Evolutionary conservation across 148 eudicot species (phyloP), one percentile per base, ranked within the genome.

Genomic region (Silene latifolia): DNA sequence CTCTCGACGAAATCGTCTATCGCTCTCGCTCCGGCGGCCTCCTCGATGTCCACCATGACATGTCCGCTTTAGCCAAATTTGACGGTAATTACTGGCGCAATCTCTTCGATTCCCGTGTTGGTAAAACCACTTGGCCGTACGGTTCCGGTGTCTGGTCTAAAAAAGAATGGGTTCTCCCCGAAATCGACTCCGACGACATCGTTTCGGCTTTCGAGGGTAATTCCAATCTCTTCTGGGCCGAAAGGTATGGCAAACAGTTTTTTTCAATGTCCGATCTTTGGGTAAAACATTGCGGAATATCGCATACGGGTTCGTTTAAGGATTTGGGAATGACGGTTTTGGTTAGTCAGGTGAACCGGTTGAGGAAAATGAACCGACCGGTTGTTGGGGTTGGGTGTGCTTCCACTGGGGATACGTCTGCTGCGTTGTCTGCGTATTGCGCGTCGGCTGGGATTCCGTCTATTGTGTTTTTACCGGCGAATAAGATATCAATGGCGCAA

Each of bases 241-340:
- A 93, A 80, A 77, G 97, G 3, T 91, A 25, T 51, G 98, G 98
- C 3, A 93, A 91, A 75, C 87, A 91, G 75, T 89, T 88, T 64
- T 80, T 93, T 23, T 91, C 87, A 24, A 93, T 93, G 98, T 86
- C 73, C 21, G 98, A 93, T 80, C 82, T 93, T 77, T 93, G 98
- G 98, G 98, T 91, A 6, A 91, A 93, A 25, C 98, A 93, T 42
- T 91, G 98, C 60, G 97, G 98, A 17, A 93, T 91, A 79, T 89
- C 93, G n/a, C 97, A 91, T 67, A 89, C 98, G 0, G 98, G 97
- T 12, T 86, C 90, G 58, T 93, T 93, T 65, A 93, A 93, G 77
- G 97, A 91, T 74, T 61, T 93, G 51, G 98, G 98, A 8, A 93
- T 93, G 98, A 93, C 98, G 35, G 98, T 89, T 23, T 82, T 93